phyloP scores from a whole-genome alignment of 2,329 filamentous ascomycete species.

The Seiridium unicorne region DNA sequence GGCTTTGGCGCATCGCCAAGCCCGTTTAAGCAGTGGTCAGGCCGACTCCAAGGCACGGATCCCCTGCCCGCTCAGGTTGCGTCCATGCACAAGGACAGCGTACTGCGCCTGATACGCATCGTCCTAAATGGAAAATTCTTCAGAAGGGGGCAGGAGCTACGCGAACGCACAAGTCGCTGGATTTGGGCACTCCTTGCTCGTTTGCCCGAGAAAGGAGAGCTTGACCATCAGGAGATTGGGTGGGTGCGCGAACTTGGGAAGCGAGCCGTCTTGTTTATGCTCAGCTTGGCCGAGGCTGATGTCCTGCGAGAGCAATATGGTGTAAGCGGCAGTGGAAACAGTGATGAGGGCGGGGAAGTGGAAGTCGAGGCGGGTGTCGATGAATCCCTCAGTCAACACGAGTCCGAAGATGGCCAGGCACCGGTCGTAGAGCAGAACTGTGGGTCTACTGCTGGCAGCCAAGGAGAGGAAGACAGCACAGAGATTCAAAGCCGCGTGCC shows the following conservation, averaged over 20 bases:
- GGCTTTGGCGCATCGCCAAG: constrained; percentile 49
- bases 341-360: constrained; percentile 31
- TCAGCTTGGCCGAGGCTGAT: constrained; percentile 53
- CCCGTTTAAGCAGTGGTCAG: constrained; percentile 51
- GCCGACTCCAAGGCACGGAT: constrained; percentile 49
- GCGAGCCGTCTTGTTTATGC: constrained; percentile 63
- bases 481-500: no score
- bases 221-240: constrained; percentile 74
- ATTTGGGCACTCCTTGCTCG: constrained; percentile 79
- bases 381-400: constrained; percentile 22
- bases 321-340: constrained; percentile 26
- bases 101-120: constrained; percentile 66
- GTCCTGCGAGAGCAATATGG: constrained; percentile 41
- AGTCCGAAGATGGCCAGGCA: constrained; percentile 22
- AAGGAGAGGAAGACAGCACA: neutral
- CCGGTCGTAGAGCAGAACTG: no score
- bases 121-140: constrained; percentile 65
- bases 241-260: constrained; percentile 78
- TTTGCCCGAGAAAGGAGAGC: constrained; percentile 70
- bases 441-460: no score
- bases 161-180: constrained; percentile 74
- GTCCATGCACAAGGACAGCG: constrained; percentile 63
- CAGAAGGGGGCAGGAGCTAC: constrained; percentile 56
- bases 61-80: constrained; percentile 60
- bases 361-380: constrained; percentile 38